Evolutionary conservation across 164 flowering plant genomes (phyloP).

Genomic region (Houttuynia cordata): DNA sequence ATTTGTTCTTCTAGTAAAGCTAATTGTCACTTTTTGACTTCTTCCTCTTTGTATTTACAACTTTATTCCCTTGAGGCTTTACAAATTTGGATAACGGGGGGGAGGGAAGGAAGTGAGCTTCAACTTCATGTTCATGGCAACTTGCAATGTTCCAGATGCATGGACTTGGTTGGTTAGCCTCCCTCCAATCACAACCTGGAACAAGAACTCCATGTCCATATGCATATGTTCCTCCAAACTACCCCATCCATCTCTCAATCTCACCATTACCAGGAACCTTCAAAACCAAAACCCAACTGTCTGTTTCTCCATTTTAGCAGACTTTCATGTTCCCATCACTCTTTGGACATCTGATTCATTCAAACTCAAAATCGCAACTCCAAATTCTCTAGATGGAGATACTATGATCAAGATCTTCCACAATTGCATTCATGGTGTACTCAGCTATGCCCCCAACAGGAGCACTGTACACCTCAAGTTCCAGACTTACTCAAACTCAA

Average conservation of each 20-base stretch:
- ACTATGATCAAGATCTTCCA: slow-evolving; percentile 21
- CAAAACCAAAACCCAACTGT: slow-evolving; percentile 18
- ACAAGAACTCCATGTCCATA: slow-evolving; percentile 33
- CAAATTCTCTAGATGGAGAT: slow-evolving; percentile 24
- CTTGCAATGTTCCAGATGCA: slow-evolving; percentile 38
- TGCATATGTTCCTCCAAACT: slow-evolving; percentile 45
- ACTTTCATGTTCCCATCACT: slow-evolving; percentile 39
- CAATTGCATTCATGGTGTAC: slow-evolving; percentile 41
- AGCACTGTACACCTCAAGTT: slow-evolving; percentile 16
- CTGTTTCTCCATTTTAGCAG: slow-evolving; percentile 42
- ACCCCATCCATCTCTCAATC: slow-evolving; percentile 46
- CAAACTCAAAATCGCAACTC: slow-evolving; percentile 13
- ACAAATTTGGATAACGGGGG: neutral
- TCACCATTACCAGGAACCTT: slow-evolving; percentile 25
- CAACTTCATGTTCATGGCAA: slow-evolving; percentile 20
- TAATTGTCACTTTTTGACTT: neutral
- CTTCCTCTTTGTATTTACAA: too few species aligned
- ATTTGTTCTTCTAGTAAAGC: neutral
- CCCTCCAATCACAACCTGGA: slow-evolving; percentile 57
- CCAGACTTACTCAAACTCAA: slow-evolving; percentile 12
- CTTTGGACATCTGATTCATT: slow-evolving; percentile 74
- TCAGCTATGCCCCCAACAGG: slow-evolving; percentile 37
- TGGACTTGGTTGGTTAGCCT: slow-evolving; percentile 65
- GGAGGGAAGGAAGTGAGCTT: neutral
- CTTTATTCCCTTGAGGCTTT: neutral